Conservation (phyloP, 108 stramenopile species). For the Cyclotella sp. region DNA sequence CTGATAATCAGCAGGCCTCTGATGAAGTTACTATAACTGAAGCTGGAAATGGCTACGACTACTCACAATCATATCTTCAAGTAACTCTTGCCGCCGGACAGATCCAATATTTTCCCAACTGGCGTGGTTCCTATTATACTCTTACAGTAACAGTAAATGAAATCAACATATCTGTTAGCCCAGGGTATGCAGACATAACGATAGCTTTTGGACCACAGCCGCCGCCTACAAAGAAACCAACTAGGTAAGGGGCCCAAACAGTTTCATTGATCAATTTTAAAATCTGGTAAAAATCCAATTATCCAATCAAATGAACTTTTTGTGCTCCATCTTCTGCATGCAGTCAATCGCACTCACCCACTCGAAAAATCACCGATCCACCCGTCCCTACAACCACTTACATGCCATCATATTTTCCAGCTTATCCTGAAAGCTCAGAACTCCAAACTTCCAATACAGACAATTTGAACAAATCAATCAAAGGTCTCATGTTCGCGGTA, state of each 20-base stretch:
- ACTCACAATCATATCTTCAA: constrained; percentile 24
- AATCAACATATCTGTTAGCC: constrained; percentile 23
- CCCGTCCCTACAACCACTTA: not conserved
- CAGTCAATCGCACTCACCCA: not conserved
- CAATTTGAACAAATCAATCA: not conserved
- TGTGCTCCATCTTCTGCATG: not conserved
- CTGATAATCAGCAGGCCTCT: constrained; percentile 10
- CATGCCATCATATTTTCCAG: not conserved
- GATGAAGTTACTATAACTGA: constrained; percentile 18
- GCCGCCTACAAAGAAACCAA: not conserved
- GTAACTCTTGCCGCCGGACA: constrained; percentile 12
- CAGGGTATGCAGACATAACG: constrained; percentile 35
- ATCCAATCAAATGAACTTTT: no score
- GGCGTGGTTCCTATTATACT: constrained; percentile 17
- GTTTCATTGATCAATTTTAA: not conserved
- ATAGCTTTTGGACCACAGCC: constrained; percentile 17
- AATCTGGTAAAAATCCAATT: no score
- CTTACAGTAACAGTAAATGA: constrained; percentile 19
- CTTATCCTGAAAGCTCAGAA: not conserved
- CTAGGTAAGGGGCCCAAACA: not conserved
- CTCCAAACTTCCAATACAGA: not conserved
- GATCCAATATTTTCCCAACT: constrained; percentile 4
- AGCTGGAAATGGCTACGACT: constrained; percentile 31
- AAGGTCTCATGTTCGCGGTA: constrained; percentile 12
- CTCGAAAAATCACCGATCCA: not conserved